phyloP scores from a whole-genome alignment of 495 filamentous ascomycete species.

The Glonium stellatum region DNA sequence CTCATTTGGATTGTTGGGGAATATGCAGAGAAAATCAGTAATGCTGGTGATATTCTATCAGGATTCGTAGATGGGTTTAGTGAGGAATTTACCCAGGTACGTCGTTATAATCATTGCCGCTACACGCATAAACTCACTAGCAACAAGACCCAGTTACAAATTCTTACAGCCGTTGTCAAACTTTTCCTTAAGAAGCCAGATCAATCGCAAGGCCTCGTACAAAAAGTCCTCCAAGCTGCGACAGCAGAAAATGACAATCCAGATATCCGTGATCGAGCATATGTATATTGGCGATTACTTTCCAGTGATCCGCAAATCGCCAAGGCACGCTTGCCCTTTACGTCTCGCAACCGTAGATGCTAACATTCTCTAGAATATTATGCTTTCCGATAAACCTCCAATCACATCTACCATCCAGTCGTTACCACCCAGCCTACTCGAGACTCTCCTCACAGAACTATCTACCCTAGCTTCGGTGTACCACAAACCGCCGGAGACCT shows the following conservation, averaged over 20 bases:
- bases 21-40: conserved; percentile 97
- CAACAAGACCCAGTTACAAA: conserved; percentile 78
- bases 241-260: conserved; percentile 96
- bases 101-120: conserved; percentile 18
- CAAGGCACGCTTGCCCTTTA: conserved; percentile 46
- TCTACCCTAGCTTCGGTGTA: conserved; percentile 99
- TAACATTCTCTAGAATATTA: conserved; percentile 56
- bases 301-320: conserved; percentile 86
- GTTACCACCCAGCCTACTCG: conserved; percentile 73
- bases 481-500: conserved; percentile 94
- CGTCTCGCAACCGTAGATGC: not conserved
- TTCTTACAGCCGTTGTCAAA: conserved; percentile 93
- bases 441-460: conserved; percentile 78
- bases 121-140: conserved; percentile 16
- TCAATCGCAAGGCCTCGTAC: conserved; percentile 76
- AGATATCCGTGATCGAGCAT: conserved; percentile 91
- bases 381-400: conserved; percentile 87
- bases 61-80: conserved; percentile 88
- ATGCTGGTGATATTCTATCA: conserved; percentile 81
- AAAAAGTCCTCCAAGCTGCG: conserved; percentile 85
- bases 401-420: conserved; percentile 91
- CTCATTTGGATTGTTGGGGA: conserved; percentile 99
- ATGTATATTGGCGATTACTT: conserved; percentile 97
- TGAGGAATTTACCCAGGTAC: conserved; percentile 80
- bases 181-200: conserved; percentile 95